Evolutionary conservation across 1,284 basidiomycete genomes (phyloP).

Genomic region (Entoloma clypeatum): DNA sequence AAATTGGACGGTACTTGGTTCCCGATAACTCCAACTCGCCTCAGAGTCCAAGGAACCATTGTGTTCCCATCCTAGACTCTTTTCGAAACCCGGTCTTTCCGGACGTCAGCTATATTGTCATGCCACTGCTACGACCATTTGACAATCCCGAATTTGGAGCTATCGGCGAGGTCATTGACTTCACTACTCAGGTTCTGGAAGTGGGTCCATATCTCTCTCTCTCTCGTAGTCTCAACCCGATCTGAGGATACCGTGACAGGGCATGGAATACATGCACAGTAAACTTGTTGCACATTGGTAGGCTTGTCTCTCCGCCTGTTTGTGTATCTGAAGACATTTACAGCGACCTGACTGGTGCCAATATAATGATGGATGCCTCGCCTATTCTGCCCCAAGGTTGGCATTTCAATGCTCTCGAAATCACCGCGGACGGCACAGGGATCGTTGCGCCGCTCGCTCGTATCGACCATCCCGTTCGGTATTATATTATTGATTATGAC

Average conservation of each 20-base stretch:
- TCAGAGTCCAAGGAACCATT: slow-evolving; percentile 23
- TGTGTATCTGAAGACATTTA: neutral
- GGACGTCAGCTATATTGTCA: slow-evolving; percentile 26
- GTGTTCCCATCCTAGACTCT: slow-evolving; percentile 25
- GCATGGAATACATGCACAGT: slow-evolving; percentile 27
- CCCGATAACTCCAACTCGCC: too few species aligned
- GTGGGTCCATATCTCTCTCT: slow-evolving; percentile 11
- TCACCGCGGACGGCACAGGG: slow-evolving; percentile 23
- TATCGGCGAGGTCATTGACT: slow-evolving; percentile 29
- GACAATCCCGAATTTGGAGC: slow-evolving; percentile 28
- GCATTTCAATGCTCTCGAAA: slow-evolving; percentile 27
- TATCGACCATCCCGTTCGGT: slow-evolving; percentile 27
- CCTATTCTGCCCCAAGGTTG: slow-evolving; percentile 27
- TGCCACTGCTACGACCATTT: slow-evolving; percentile 27
- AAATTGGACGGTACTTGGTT: slow-evolving; percentile 12
- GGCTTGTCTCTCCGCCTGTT: neutral
- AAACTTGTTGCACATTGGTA: slow-evolving; percentile 30
- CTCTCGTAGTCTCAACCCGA: too few species aligned
- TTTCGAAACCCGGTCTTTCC: slow-evolving; percentile 22
- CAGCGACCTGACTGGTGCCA: slow-evolving; percentile 27
- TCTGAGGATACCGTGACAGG: slow-evolving; percentile 17
- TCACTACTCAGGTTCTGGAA: slow-evolving; percentile 27
- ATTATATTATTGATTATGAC: slow-evolving; percentile 31
- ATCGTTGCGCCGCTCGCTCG: slow-evolving; percentile 21
- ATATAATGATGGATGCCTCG: slow-evolving; percentile 33